Base-by-base conservation (phyloP, 352 stramenopile genomes). In the Bremia lactucae region DNA sequence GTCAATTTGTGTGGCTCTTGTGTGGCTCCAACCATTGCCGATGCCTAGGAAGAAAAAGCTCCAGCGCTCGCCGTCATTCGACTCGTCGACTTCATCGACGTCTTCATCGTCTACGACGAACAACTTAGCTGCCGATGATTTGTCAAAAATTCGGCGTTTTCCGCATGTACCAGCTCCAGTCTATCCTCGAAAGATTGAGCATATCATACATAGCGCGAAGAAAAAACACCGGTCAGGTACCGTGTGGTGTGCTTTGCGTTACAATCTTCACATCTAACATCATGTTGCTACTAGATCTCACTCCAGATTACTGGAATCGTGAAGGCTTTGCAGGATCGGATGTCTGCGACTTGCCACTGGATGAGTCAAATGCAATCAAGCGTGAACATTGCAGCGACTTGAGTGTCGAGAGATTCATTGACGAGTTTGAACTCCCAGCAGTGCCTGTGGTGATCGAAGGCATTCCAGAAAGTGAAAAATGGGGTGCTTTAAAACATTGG, bases 391-490 rank as follows among this genome's bases (percentile, higher is more conserved):
- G 66, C 55, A 77, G 66, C 21, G 67, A 93, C 24, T 46, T 94
- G 29, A 87, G 56, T 9, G 62, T 91, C 10, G 65, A 87, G 44
- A 58, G 81, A 10, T 95, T 95, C 49, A 83, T 88, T 24, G 55
- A 85, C 6, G 68, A 90, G 51, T 95, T 90, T 48, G 84, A 95
- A 43, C 77, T 56, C 28, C 68, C 67, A 6, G 63, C 29, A 24
- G 39, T 88, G 20, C 84, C 82, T 8, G 71, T 92, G 3, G 71
- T 95, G 22, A 90, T 95, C 24, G 68, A 83, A 39, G 80, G 81
- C 36, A 68, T 95, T 16, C 84, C 84, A 0, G 71, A 87, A 46
- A 59, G 67, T 20, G 79, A 95, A 45, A 44, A 56, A 7, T 95
- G 84, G 84, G 42, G 46, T 28, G 77, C 81, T 2, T 42, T 72